Base-by-base conservation (phyloP, 768 basidiomycete species). In the Russula sp. region DNA sequence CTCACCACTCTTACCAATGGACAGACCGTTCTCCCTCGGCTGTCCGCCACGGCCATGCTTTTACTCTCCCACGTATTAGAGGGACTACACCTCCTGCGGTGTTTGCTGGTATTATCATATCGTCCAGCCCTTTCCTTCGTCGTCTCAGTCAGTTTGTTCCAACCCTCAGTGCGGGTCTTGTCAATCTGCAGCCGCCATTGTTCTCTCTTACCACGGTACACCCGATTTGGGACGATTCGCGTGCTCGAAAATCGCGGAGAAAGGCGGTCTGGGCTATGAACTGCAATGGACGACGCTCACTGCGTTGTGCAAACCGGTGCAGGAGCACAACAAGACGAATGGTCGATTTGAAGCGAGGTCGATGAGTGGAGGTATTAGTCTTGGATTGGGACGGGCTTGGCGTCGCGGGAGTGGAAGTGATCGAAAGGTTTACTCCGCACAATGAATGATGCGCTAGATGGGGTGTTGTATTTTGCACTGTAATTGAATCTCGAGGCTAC, bases 21-120 rank as follows among this genome's bases (percentile, higher is more conserved):
- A 7, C 81, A 83, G 61, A 83, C 81, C 50, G 73, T 71, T 3
- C 89, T 89, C 75, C 81, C 79, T 0, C 51, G 70, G 18, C 38
- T 89, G 7, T 85, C 88, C 1, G 79, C 85, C 3, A 89, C 88
- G 0, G 40, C 79, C 28, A 84, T 90, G 84, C 79, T 91, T 22
- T 65, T 79, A n/a, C 32, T 89, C n/a, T 79, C 88, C 40, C 78
- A 85, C 52, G 30, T 84, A 13, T 75, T 91, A 46, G 87, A 89
- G 70, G 81, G 83, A 50, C 69, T 77, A 51, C 69, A 79, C 36
- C 71, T 84, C 53, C 70, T 77, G 4, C 67, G 42, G 28, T 52
- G 55, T 18, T 61, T 61, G 40, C 16, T 38, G 3, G n/a, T 8
- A 49, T 68, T 4, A 72, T n/a, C n/a, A n/a, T n/a, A n/a, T 71